Conservation (phyloP, 495 filamentous ascomycete species). For the Bathelium albidoporum region DNA sequence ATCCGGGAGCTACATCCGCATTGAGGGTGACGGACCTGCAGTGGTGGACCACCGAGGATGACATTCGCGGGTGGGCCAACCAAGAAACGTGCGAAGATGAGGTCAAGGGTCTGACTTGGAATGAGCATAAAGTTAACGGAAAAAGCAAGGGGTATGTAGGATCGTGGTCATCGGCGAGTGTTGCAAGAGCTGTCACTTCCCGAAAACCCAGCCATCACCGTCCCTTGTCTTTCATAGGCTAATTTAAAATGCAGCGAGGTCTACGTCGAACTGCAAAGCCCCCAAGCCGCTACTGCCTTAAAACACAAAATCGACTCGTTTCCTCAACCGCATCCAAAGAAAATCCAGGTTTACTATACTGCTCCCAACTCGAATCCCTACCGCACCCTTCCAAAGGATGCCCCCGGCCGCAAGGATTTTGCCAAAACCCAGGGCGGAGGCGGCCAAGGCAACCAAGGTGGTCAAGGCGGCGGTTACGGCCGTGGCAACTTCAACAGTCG, state of each 20-base stretch:
- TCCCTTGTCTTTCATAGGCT: conserved; percentile 8
- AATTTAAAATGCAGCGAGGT: conserved; percentile 56
- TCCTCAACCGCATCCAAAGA: conserved; percentile 46
- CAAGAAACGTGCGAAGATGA: conserved; percentile 54
- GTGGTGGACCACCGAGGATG: conserved; percentile 97
- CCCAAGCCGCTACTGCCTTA: conserved; percentile 74
- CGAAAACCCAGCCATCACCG: conserved; percentile 6
- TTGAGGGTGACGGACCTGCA: conserved; percentile 77
- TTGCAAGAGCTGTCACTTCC: too few species aligned
- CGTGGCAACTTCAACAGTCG: conserved; percentile 27
- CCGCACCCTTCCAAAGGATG: conserved; percentile 84
- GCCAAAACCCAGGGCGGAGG: conserved; percentile 37
- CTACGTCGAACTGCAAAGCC: conserved; percentile 73
- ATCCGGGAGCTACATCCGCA: conserved; percentile 73
- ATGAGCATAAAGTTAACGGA: conserved; percentile 96
- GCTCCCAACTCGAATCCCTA: conserved; percentile 75
- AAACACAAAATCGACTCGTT: conserved; percentile 71
- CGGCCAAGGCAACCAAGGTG: conserved; percentile 31
- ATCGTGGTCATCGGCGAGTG: too few species aligned
- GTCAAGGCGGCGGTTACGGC: conserved; percentile 30
- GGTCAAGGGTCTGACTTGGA: conserved; percentile 88
- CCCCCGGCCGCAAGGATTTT: conserved; percentile 59
- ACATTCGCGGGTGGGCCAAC: conserved; percentile 79
- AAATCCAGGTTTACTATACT: conserved; percentile 63
- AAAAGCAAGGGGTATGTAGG: conserved; percentile 85